phyloP scores from a whole-genome alignment of 345 rosid genomes.

The Geranium brycei region DNA sequence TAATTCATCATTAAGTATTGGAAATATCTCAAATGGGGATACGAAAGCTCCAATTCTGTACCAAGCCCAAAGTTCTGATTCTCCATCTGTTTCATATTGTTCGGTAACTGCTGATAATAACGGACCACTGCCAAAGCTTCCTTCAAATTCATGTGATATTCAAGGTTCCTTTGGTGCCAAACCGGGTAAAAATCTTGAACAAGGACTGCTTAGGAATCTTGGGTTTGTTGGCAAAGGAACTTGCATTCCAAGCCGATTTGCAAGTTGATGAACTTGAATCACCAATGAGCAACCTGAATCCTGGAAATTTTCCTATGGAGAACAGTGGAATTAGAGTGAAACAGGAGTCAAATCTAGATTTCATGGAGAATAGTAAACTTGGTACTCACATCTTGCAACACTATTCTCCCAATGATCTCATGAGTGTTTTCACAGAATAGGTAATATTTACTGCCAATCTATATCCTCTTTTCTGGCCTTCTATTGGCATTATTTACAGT shows the following conservation, averaged over 20 bases:
- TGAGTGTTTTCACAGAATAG: constrained; percentile 42
- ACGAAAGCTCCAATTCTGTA: constrained; percentile 21
- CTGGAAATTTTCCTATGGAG: constrained; percentile 17
- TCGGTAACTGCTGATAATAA: constrained; percentile 24
- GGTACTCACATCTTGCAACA: constrained; percentile 25
- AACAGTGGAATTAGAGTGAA: constrained; percentile 25
- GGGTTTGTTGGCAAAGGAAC: constrained; percentile 28
- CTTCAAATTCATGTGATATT: constrained; percentile 15
- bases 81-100: constrained; percentile 31
- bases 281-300: constrained; percentile 16
- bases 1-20: constrained; percentile 22
- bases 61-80: constrained; percentile 20
- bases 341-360: constrained; percentile 35
- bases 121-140: constrained; percentile 18
- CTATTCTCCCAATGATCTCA: constrained; percentile 32
- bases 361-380: constrained; percentile 23
- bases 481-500: neutral
- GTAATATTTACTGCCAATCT: constrained; percentile 10
- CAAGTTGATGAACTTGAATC: constrained; percentile 31
- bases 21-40: constrained; percentile 20
- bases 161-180: constrained; percentile 24
- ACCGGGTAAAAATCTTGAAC: constrained; percentile 31
- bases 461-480: neutral
- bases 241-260: constrained; percentile 29
- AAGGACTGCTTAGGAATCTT: constrained; percentile 26